A percentile compares a stretch with the other conserved stretches of the same genome.
Evolutionary conservation across 2,329 filamentous ascomycete species (phyloP).

Genomic region (Zymoseptoria tritici): DNA sequence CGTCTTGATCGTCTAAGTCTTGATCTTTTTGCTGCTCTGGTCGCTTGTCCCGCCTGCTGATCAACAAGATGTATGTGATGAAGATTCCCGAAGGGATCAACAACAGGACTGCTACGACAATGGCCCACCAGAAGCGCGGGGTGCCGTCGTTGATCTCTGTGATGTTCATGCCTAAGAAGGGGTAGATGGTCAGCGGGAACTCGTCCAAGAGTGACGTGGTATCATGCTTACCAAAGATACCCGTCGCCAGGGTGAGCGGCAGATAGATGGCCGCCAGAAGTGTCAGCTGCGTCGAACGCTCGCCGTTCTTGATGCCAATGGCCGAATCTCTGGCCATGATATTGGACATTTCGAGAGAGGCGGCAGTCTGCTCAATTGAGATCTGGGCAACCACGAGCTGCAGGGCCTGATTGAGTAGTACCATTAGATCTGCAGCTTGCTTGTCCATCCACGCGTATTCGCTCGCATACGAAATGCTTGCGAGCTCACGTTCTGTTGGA

Average conservation of each 20-base stretch:
- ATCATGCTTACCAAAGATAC: not conserved
- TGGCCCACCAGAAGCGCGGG: constrained; percentile 1
- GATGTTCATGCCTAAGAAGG: constrained; percentile 1
- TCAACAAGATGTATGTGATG: not conserved
- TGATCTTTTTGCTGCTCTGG: no score
- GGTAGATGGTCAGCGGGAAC: no score
- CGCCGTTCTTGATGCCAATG: not conserved
- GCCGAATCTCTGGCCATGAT: not conserved
- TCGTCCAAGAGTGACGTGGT: no score
- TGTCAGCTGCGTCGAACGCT: not conserved
- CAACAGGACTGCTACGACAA: not conserved
- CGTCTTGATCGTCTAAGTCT: no score
- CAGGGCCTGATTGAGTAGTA: not conserved
- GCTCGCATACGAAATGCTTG: no score
- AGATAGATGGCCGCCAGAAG: constrained; percentile 3
- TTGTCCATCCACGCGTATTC: not conserved
- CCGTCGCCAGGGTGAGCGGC: not conserved
- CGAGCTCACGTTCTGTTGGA: not conserved
- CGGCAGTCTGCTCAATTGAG: not conserved
- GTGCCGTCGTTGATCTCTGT: not conserved
- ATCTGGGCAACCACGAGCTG: not conserved
- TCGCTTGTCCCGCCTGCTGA: not conserved
- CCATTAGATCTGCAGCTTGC: not conserved
- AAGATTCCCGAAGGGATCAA: not conserved
- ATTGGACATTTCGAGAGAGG: not conserved